Base-by-base conservation (phyloP, 495 filamentous ascomycete genomes). In the Penicillium maclennaniae region DNA sequence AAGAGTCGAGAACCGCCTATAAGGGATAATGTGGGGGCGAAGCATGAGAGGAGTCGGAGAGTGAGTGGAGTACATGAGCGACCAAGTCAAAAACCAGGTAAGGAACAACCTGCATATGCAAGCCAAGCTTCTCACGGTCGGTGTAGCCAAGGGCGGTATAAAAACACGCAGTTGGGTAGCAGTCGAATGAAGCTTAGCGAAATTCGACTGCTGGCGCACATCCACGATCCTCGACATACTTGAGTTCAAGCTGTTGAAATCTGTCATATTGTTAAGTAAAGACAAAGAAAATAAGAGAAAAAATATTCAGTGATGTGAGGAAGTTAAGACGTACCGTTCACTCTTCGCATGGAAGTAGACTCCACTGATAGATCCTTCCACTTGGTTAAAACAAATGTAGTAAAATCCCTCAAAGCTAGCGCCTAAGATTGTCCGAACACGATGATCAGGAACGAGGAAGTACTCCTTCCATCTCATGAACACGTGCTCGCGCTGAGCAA, bases 391-490 rank as follows among this genome's bases (percentile, higher is more conserved):
- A 71, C 92, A 97, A 52, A 99, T 97, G 60, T 97, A 99, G 65
- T 99, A 99, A 64, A 99, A 99, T 0, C 95, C 95, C 58, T 99
- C 95, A 61, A 97, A 99, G 59, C 91, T 96, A 1, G 95, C 95
- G 4, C 95, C 95, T 25, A 83, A 86, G 53, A 99, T 93, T 16
- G 88, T 90, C 52, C 83, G 77, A 19, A 97, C 90, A 3, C 89
- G 82, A 69, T 99, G 95, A 61, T 97, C 91, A 9, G 95, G 95
- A 4, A 99, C 95, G 7, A 99, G 79, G 65, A 99, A 99, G 59
- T 95, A 89, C 69, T 99, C 95, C 67, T 99, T 99, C 95, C 95
- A 99, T 45, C 95, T 83, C 95, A 99, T 99, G 68, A 97, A 99
- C 17, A 99, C 85, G 66, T 97, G 86, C 59, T 97, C 92, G 49